A percentile compares a stretch with the other conserved stretches of the same genome.
Conservation (phyloP, 192 early-diverging fungal genomes). For the Phlyctochytrium planicorne region DNA sequence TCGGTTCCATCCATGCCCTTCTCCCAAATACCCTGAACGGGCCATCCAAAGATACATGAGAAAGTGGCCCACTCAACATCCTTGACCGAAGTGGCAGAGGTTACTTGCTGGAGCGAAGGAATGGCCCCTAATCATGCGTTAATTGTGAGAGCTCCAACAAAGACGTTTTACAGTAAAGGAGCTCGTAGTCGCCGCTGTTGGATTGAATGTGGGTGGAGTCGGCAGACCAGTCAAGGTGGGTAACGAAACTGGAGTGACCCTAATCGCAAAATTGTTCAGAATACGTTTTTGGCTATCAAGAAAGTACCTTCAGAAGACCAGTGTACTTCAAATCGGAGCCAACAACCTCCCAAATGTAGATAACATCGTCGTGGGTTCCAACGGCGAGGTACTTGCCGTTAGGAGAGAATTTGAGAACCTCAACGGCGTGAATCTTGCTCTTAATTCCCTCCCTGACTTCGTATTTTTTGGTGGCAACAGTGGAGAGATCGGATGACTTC, state of each 20-base stretch:
- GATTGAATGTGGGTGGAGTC: constrained; percentile 18
- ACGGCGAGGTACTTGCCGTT: constrained; percentile 30
- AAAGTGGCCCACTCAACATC: constrained; percentile 10
- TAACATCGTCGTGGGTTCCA: constrained; percentile 18
- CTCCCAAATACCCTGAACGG: constrained; percentile 7
- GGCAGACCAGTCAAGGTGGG: constrained; percentile 20
- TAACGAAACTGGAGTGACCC: constrained; percentile 21
- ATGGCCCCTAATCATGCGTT: background rate
- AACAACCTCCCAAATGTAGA: constrained; percentile 19
- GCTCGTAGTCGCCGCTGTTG: constrained; percentile 15
- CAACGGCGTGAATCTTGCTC: constrained; percentile 17
- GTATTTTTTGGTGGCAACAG: constrained; percentile 24
- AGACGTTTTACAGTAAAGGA: constrained; percentile 15
- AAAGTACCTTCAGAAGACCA: constrained; percentile 11
- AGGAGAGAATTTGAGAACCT: constrained; percentile 26
- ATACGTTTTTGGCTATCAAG: no score
- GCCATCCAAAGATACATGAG: background rate
- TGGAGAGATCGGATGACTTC: constrained; percentile 13
- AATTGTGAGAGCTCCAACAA: background rate
- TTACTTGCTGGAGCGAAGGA: background rate
- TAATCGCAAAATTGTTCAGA: background rate
- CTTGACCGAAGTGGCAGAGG: background rate
- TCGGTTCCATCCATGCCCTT: constrained; percentile 12
- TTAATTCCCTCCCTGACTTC: constrained; percentile 14
- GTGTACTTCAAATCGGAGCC: constrained; percentile 18